Conservation (phyloP, 2,329 filamentous ascomycete genomes). For the Escovopsis sp. region DNA sequence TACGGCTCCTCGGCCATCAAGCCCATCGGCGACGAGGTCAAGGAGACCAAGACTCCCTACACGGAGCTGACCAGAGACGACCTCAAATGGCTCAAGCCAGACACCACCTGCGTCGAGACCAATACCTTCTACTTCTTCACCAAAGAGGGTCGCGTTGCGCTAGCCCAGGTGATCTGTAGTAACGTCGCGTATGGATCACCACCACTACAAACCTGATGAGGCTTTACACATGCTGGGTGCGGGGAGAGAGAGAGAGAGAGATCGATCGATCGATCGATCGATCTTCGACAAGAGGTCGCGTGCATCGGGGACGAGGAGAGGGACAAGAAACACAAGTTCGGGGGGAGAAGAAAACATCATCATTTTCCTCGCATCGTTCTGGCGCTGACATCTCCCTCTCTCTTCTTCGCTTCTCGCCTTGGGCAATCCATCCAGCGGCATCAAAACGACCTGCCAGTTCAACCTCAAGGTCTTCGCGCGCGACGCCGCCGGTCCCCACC, state of each 20-base stretch:
- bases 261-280: too few relatives aligned
- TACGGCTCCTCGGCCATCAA: constrained; percentile 82
- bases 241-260: too few relatives aligned
- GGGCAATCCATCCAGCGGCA: constrained; percentile 42
- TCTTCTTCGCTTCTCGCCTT: too few relatives aligned
- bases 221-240: too few relatives aligned
- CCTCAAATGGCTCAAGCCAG: constrained; percentile 68
- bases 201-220: background rate
- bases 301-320: too few relatives aligned
- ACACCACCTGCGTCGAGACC: constrained; percentile 83
- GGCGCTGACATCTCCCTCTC: background rate
- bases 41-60: constrained; percentile 58
- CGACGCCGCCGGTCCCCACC: constrained; percentile 53
- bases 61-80: constrained; percentile 66
- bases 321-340: too few relatives aligned
- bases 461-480: constrained; percentile 83
- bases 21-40: constrained; percentile 69
- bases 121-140: constrained; percentile 85
- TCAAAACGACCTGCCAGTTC: constrained; percentile 86
- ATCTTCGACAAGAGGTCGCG: too few relatives aligned
- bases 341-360: background rate
- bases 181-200: constrained; percentile 64
- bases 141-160: constrained; percentile 60
- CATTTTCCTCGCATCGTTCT: background rate
- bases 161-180: constrained; percentile 92